Base-by-base conservation (phyloP, 768 basidiomycete genomes). In the Pisolithus albus region DNA sequence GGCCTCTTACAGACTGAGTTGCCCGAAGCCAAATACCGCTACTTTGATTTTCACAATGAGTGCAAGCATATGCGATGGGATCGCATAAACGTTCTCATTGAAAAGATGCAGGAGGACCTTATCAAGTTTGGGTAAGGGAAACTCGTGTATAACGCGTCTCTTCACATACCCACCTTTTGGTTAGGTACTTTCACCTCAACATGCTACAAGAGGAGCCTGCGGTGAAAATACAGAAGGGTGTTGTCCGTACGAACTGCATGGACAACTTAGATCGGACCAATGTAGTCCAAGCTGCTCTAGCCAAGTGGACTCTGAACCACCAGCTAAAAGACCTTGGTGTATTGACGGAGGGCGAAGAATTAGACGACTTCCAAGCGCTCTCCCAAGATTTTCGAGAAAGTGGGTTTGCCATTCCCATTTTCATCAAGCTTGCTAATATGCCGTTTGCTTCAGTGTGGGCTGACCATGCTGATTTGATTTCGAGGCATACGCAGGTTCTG, bases 21-120 rank as follows among this genome's bases (percentile, higher is more conserved):
- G 32, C 75, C 83, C 4, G 75, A 82, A 30, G 84, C 89, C 38
- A 83, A 82, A 60, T 99, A 99, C 62, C 76, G 88, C 56, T 96
- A 97, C 71, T 99, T 97, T 61, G 96, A 99, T 64, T 99, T 99
- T 74, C 95, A 97, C 66, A 84, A 80, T 54, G 93, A 98, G 67
- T 97, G 94, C 75, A 88, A 82, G 64, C 77, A 88, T 46, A 90
- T 98, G 86, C 84, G 90, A 39, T 99, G 92, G 83, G 92, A 99
- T 64, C 81, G 93, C 43, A 90, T 99, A 56, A 81, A 81, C 49
- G 66, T 92, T 15, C 76, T 99, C 38, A 78, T 94, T 41, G 89
- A 92, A 55, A 74, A 76, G 50, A 64, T 97, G 46, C 76, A 84
- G 57, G 80, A 85, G 28, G 86, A 89, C 56, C 69, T 93, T 32